Evolutionary conservation across 208 protist genomes (phyloP), one percentile per base, ranked within the genome.

Genomic region (Leishmania turanica): DNA sequence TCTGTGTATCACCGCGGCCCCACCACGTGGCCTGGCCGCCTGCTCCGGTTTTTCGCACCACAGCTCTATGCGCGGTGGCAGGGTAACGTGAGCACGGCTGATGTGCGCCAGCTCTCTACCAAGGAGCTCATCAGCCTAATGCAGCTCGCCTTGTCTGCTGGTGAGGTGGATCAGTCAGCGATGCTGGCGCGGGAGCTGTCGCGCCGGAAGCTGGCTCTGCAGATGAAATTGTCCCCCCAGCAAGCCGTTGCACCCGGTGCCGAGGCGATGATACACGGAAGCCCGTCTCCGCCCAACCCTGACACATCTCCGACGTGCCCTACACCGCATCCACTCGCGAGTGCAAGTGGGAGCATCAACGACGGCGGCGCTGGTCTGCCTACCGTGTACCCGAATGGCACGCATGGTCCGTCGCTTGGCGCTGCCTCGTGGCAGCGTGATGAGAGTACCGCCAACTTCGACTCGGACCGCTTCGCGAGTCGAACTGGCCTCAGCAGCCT

Each of bases 181-280:
- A 65, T 92, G 75, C 92, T 96, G 71, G 93, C 91, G 34, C 84
- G 86, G 21, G 91, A 96, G 85, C 76, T 96, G 56, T 91, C 93
- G n/a, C 84, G 86, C n/a, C 84, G 93, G 3, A 85, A 85, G 77
- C 65, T 82, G 54, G 72, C 82, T 9, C 60, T 85, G 73, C 82
- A 85, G 51, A 82, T 85, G 77, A 31, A 77, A 17, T n/a, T 64
- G 8, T 65, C 49, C n/a, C 81, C 81, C 5, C 8, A 60, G 19
- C 17, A 40, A 31, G 37, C 62, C 31, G 5, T 5, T 13, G 42
- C 45, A 37, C 27, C 24, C 13, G 49, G 6, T 24, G 27, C 71
- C 13, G 71, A 37, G 51, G 49, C 5, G 31, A n/a, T 8, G 31
- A 58, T 60, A 49, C 71, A 40, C 49, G n/a, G 71, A 31, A 40